A percentile compares a stretch with the other conserved stretches of the same genome.
These are phyloP conservation scores for Arctium minus DNA, from an alignment of 129 eudicot species.

Conservation along the genomic window DNA sequence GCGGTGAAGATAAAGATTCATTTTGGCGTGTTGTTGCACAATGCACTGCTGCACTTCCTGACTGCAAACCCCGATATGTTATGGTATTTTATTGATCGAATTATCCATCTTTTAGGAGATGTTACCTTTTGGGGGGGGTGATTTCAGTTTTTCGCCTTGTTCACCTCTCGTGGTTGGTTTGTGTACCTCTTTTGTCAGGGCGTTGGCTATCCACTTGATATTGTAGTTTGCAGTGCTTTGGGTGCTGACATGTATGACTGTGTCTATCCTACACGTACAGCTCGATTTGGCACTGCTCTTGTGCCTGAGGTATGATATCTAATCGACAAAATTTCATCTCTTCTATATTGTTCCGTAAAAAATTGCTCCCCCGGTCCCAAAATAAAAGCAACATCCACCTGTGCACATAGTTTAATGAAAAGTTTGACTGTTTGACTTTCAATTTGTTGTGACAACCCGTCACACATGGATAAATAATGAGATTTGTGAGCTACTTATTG, in stretches of 20 bases:
- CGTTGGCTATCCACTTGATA: conserved; percentile 95
- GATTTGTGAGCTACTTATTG: not conserved
- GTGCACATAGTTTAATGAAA: not conserved
- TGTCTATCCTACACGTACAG: conserved; percentile 95
- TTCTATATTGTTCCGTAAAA: not conserved
- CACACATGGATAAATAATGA: not conserved
- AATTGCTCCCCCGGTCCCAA: not conserved
- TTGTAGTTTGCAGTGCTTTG: conserved; percentile 96
- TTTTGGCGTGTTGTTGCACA: conserved; percentile 99
- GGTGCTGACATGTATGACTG: conserved; percentile 99
- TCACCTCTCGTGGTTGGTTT: not conserved
- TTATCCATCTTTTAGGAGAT: not conserved
- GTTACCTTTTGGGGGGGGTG: not conserved
- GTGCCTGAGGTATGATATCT: conserved; percentile 70
- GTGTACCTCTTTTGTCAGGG: conserved; percentile 43
- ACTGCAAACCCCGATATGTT: conserved; percentile 92
- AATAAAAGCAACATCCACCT: not conserved
- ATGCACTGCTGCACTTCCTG: conserved; percentile 96
- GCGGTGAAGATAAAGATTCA: conserved; percentile 98
- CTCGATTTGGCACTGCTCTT: conserved; percentile 98
- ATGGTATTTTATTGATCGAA: conserved; percentile 49
- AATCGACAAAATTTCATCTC: not conserved
- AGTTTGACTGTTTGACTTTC: not conserved
- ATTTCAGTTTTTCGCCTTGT: not conserved
- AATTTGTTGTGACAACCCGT: not conserved